Percentiles rank a stretch among this genome's conserved stretches.
Evolutionary conservation across 208 protist genomes (phyloP).

Genomic region (Wallacemonas collosoma): DNA sequence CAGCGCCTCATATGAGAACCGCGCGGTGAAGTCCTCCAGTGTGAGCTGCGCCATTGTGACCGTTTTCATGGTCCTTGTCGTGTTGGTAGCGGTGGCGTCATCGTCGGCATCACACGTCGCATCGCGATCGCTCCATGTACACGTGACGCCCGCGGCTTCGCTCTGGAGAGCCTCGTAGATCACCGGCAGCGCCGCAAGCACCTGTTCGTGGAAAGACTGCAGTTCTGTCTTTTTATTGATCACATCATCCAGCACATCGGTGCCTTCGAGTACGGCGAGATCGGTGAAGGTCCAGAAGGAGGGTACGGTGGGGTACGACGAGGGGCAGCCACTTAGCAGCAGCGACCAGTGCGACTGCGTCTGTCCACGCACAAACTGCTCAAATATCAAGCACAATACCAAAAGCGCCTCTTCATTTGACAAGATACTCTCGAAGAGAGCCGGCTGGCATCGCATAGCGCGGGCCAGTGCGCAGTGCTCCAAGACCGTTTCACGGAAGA

Average conservation of each 20-base stretch:
- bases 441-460: conserved; percentile 35
- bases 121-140: too few relatives aligned
- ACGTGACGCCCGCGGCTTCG: neutral
- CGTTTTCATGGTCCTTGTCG: neutral
- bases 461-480: conserved; percentile 55
- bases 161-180: conserved; percentile 33
- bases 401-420: conserved; percentile 77
- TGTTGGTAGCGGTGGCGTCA: neutral
- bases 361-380: conserved; percentile 55
- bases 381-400: conserved; percentile 78
- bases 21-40: conserved; percentile 22
- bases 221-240: conserved; percentile 57
- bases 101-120: neutral
- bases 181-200: conserved; percentile 32
- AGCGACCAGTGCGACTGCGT: conserved; percentile 63
- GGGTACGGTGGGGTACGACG: conserved; percentile 72
- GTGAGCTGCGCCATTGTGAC: neutral
- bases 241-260: conserved; percentile 84
- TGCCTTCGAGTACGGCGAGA: conserved; percentile 72
- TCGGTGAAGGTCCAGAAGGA: conserved; percentile 65
- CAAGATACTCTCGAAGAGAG: conserved; percentile 41
- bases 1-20: conserved; percentile 58
- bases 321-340: conserved; percentile 61
- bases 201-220: conserved; percentile 44
- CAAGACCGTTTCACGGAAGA: conserved; percentile 61